Evolutionary conservation across 192 early-diverging fungal genomes (phyloP).

Genomic region (Podila minutissima): DNA sequence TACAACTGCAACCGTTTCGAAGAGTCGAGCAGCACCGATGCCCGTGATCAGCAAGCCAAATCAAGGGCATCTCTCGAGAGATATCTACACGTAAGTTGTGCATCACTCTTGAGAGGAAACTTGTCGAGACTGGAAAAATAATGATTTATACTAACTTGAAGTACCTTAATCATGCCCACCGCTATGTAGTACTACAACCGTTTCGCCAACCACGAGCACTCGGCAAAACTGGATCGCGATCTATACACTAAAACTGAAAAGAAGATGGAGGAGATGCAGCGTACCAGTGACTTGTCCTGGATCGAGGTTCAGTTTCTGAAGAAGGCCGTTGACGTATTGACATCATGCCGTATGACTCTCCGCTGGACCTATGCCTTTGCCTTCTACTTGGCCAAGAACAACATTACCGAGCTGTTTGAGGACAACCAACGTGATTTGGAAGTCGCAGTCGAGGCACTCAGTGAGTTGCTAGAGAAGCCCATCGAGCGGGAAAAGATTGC

Average conservation of each 20-base stretch:
- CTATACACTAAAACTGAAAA: conserved; percentile 87
- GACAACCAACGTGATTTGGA: conserved; percentile 99
- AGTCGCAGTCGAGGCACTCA: conserved; percentile 95
- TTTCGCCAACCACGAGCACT: conserved; percentile 98
- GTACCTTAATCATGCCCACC: not conserved
- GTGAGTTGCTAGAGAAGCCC: conserved; percentile 89
- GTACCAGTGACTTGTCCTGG: conserved; percentile 89
- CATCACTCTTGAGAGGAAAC: not conserved
- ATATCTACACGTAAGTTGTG: conserved; percentile 88
- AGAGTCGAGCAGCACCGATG: conserved; percentile 88
- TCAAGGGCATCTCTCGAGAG: conserved; percentile 87
- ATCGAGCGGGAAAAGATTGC: conserved; percentile 79
- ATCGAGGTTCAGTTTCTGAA: conserved; percentile 98
- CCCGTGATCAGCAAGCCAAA: conserved; percentile 88
- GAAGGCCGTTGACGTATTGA: conserved; percentile 89
- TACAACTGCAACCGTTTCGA: conserved; percentile 99
- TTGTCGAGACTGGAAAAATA: not conserved
- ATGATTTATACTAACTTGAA: not conserved
- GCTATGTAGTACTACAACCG: conserved; percentile 91
- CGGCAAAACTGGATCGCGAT: conserved; percentile 84
- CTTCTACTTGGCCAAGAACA: conserved; percentile 88
- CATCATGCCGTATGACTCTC: conserved; percentile 89
- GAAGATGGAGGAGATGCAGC: conserved; percentile 98
- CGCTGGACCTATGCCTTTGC: conserved; percentile 99
- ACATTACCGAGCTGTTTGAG: conserved; percentile 93